These are phyloP conservation scores for Nannizziopsis arthrosporioides DNA, from an alignment of 2,329 filamentous ascomycete species.

Conservation along the genomic window DNA sequence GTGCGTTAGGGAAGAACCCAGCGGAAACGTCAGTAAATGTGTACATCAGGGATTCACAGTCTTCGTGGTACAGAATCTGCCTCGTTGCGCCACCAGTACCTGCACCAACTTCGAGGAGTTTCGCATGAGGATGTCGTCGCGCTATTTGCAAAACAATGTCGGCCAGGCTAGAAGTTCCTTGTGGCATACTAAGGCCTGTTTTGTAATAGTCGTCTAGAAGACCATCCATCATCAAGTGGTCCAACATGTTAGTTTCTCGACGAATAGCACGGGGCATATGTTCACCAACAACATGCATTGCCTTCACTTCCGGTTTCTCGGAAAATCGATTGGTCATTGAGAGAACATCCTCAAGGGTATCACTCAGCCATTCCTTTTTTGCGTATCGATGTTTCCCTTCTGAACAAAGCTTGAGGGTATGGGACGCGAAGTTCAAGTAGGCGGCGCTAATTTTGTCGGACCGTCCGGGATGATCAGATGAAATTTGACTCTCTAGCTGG, in stretches of 20 bases:
- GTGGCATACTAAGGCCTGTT: not conserved
- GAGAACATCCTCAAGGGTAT: not conserved
- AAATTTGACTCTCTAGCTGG: no score
- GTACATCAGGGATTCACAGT: slow-evolving; percentile 8
- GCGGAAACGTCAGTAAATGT: slow-evolving; percentile 18
- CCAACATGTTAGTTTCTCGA: slow-evolving; percentile 1
- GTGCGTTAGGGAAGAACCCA: slow-evolving; percentile 15
- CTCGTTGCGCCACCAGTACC: slow-evolving; percentile 7
- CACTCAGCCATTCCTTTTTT: not conserved
- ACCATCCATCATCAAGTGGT: not conserved
- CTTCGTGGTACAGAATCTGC: not conserved
- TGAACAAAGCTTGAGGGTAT: no score
- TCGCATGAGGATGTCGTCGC: slow-evolving; percentile 7
- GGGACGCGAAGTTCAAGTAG: no score
- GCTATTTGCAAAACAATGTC: slow-evolving; percentile 2
- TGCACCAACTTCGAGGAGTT: slow-evolving; percentile 11
- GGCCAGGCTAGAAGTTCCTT: not conserved
- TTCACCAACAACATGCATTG: not conserved
- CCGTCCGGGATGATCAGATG: no score
- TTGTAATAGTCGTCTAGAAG: slow-evolving; percentile 1
- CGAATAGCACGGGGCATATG: not conserved
- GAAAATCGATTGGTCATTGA: not conserved
- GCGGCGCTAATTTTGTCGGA: no score
- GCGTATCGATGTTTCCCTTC: not conserved
- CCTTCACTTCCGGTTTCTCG: not conserved